Base-by-base conservation (phyloP, 352 stramenopile genomes). In the Pythium chondricola region DNA sequence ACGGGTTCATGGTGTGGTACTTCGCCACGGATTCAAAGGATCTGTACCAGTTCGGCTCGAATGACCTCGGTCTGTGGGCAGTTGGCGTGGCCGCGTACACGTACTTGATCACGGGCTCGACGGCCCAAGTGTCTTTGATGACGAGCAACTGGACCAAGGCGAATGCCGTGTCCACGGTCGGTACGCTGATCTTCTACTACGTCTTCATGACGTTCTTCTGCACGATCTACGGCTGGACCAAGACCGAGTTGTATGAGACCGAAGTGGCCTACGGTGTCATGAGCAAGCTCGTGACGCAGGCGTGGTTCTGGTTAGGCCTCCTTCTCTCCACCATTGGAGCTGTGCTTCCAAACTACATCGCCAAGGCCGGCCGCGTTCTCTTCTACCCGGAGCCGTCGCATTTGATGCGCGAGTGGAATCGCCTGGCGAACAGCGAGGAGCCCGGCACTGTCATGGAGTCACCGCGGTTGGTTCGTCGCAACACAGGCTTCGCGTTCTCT, bases 371-470 rank as follows among this genome's bases (percentile, higher is more conserved):
- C 22, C 78, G 82, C 37, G 82, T 95, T 17, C 60, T 95, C 10
- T 95, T 95, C 37, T 95, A 93, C 56, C 84, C 84, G 0, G 84
- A 95, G 56, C 84, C 84, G 27, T 93, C 84, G 24, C 82, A 95
- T 40, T 46, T 95, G 46, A 95, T 95, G 84, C 82, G 84, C 17
- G 84, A 95, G 58, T 95, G 84, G 84, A 95, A 95, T 57, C 78
- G 78, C 32, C 31, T 93, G 57, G 74, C 79, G n/a, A 90, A 90
- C 60, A 63, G 68, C 17, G 76, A 89, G 50, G 78, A 90, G 26
- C 61, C 74, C 0, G 66, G 69, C 1, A 58, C 75, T 29, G 48
- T 74, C 10, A 50, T 80, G 53, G 72, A 92, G 16, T 86, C 78
- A 2, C 80, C 83, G 2, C 71, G 83, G 0, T 71, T 94, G 16